Base-by-base conservation (phyloP, 352 stramenopile genomes). In the Plasmopara muralis region DNA sequence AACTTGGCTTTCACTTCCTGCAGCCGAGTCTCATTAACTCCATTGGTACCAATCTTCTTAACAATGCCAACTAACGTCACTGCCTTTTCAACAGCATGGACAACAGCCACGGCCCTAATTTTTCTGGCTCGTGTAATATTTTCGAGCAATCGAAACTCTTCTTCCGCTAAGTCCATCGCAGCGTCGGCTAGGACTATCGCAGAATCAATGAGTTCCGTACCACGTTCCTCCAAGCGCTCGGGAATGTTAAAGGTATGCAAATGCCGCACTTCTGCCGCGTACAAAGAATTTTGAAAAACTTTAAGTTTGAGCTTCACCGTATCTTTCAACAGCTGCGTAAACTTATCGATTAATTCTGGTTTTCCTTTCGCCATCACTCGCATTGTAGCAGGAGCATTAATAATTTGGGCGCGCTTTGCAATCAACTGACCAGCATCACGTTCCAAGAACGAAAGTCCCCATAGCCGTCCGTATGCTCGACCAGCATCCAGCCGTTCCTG, bases 261-360 rank as follows among this genome's bases (percentile, higher is more conserved):
- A 28, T 74, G 63, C 20, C 66, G 62, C 13, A 89, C 50, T 57
- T 94, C 81, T 0, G 63, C 50, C 1, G 60, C 43, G 45, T 84
- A 94, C 6, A 74, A 71, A 5, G 61, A 60, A 51, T 78, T 90
- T 60, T 90, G 90, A 62, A 93, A 94, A 43, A 94, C 72, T 62
- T 94, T 94, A 69, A 93, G 84, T 55, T 90, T 89, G 28, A 93
- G 68, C 53, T 93, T 91, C 33, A 94, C 84, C 0, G 75, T 71
- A 37, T 94, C 82, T 35, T 94, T 94, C n/a, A 94, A 49, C 25
- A 94, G 50, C 29, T 87, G 75, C 14, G 78, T 89, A 50, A 93
- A 94, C 57, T 85, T 88, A 66, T 90, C 79, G 25, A 94, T 88
- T 44, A 93, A 50, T 55, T 91, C 82, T 0, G 68, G 68, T 60